These are phyloP conservation scores for Ceratobasidium sp. DNA, from an alignment of 1,284 basidiomycete species.

Conservation along the genomic window DNA sequence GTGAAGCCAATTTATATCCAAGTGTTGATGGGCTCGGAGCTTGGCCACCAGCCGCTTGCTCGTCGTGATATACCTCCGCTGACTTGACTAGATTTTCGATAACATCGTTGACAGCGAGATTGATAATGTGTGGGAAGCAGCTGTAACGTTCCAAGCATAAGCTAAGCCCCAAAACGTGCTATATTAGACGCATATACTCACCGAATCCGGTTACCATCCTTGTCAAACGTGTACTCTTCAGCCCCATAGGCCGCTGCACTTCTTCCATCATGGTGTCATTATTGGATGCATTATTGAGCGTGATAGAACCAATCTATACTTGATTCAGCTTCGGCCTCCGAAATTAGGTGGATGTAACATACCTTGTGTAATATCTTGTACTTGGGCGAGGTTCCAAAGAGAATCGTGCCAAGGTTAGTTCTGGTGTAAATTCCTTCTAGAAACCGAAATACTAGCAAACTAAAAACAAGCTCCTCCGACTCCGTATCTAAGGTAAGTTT, in stretches of 20 bases:
- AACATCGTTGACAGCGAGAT: slow-evolving; percentile 17
- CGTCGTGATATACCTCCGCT: neutral
- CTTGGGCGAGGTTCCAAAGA: neutral
- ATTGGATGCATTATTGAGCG: slow-evolving; percentile 32
- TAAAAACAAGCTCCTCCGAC: neutral
- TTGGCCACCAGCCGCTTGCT: neutral
- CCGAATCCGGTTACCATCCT: slow-evolving; percentile 24
- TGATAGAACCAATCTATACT: slow-evolving; percentile 27
- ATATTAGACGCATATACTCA: neutral
- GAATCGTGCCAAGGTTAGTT: neutral
- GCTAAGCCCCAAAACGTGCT: neutral
- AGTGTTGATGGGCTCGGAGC: neutral
- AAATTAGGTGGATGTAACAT: neutral
- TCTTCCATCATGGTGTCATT: slow-evolving; percentile 33
- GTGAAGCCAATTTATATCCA: neutral
- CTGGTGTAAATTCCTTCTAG: slow-evolving; percentile 23
- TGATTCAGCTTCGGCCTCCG: neutral
- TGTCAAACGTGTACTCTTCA: slow-evolving; percentile 3
- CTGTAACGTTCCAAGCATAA: neutral
- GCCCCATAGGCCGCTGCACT: neutral
- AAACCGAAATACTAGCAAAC: slow-evolving; percentile 11
- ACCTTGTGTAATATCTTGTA: slow-evolving; percentile 10
- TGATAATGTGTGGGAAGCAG: slow-evolving; percentile 26
- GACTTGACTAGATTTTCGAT: neutral
- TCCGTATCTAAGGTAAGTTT: neutral